Evolutionary conservation across 2,329 filamentous ascomycete species (phyloP), one percentile per base, ranked within the genome.

Genomic region (Chaetomium sp.): DNA sequence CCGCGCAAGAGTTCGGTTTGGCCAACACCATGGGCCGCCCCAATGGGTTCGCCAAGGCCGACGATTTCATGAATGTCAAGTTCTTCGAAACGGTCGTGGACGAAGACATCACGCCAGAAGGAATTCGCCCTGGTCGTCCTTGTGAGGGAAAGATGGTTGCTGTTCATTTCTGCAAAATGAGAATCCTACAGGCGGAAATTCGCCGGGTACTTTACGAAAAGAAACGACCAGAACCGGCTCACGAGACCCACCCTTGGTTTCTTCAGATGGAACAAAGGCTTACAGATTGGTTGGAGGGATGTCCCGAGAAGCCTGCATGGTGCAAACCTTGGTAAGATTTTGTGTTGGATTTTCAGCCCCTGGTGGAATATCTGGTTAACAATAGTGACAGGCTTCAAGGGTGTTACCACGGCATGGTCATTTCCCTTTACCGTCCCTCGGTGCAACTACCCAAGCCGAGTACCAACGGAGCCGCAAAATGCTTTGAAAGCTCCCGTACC

Each of bases 91-190:
- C 86, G 1, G 86, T 90, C 40, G 86, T 90, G 64, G 94, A 99
- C 71, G 79, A 85, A 50, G 86, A 87, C 69, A 96, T 99, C 63
- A 91, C 86, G 1, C 76, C 82, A 1, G 77, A 86, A 37, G 91
- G 90, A 2, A 87, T 96, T 55, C 74, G 84, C 27, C 79, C 85
- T 0, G 88, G 86, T 1, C 86, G 86, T 5, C 78, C 82, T 1
- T 89, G 88, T 40, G 79, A 91, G 62, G 89, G 88, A 67, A 99
- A 99, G 70, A 82, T 89, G 64, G 85, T 95, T 33, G 86, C 90
- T 2, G 91, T 96, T 59, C 92, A 99, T 69, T 94, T 95, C 65
- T 91, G 91, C 75, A 92, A 89, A 67, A 95, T 96, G 89, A 81
- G 90, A 54, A 72, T 95, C 56, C 76, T 91, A 10, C 91, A 96